These are phyloP conservation scores for Puccinia novopanici DNA, from an alignment of 1,284 basidiomycete species.

Conservation along the genomic window DNA sequence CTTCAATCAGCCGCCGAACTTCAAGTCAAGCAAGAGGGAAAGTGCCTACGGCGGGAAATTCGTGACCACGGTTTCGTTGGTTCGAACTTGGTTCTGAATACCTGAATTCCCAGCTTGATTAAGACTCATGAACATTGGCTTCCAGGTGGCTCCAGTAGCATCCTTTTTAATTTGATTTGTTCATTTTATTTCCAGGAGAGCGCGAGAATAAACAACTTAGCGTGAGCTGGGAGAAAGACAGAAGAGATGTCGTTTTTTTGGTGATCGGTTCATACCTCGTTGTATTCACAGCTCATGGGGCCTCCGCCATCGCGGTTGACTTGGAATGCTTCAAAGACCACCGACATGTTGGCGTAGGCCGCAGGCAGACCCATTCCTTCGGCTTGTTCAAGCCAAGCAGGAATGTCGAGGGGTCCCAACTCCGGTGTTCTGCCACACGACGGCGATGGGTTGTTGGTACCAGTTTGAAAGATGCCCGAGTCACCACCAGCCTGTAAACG, in stretches of 20 bases:
- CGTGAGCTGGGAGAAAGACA: neutral
- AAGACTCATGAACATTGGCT: slow-evolving; percentile 39
- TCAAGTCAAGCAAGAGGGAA: neutral
- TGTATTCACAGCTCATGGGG: slow-evolving; percentile 44
- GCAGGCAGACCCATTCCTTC: slow-evolving; percentile 32
- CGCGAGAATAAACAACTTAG: neutral
- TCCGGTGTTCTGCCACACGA: slow-evolving; percentile 38
- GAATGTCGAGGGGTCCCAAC: slow-evolving; percentile 24
- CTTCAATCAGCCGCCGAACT: neutral
- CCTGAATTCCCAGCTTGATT: slow-evolving; percentile 37
- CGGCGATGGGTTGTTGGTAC: slow-evolving; percentile 32
- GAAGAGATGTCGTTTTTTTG: neutral
- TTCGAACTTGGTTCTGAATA: neutral
- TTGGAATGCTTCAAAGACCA: slow-evolving; percentile 33
- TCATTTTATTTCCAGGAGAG: no score
- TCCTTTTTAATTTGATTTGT: slow-evolving; percentile 12
- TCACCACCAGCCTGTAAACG: slow-evolving; percentile 39
- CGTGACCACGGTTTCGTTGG: slow-evolving; percentile 38
- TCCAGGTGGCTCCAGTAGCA: slow-evolving; percentile 35
- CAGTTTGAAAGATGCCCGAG: slow-evolving; percentile 44
- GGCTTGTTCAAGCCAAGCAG: slow-evolving; percentile 39
- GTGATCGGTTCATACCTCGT: slow-evolving; percentile 4
- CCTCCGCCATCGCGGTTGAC: slow-evolving; percentile 46
- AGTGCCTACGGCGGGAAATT: slow-evolving; percentile 14
- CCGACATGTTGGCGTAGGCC: slow-evolving; percentile 21